phyloP scores from a whole-genome alignment of 2,329 filamentous ascomycete genomes.

The Fusarium transvaalense region DNA sequence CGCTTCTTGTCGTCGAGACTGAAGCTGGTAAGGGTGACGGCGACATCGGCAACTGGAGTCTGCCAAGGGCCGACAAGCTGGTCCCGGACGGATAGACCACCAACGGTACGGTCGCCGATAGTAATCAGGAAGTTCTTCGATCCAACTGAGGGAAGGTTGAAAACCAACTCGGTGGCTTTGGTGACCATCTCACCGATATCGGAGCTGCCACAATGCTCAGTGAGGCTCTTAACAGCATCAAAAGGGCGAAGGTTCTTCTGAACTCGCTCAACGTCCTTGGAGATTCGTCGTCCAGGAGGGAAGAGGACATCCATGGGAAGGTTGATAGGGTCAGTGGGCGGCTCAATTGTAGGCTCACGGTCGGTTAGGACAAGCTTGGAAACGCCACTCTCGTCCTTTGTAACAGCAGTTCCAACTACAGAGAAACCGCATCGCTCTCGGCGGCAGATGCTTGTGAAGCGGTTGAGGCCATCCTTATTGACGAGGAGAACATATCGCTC shows the following conservation, averaged over 20 bases:
- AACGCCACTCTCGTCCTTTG: conserved; percentile 71
- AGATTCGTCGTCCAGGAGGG: conserved; percentile 67
- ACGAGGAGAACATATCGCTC: conserved; percentile 95
- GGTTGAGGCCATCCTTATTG: conserved; percentile 82
- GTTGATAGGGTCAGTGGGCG: conserved; percentile 78
- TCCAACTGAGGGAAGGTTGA: conserved; percentile 89
- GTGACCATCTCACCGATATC: conserved; percentile 52
- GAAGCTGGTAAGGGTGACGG: conserved; percentile 88
- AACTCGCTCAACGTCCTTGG: conserved; percentile 47
- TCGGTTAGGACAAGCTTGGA: conserved; percentile 85
- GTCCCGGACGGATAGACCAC: conserved; percentile 87
- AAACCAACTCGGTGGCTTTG: conserved; percentile 82
- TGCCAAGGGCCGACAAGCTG: conserved; percentile 99
- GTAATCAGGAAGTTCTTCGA: conserved; percentile 98
- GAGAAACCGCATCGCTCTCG: conserved; percentile 94
- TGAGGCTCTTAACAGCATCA: conserved; percentile 74
- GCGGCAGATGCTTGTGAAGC: conserved; percentile 75
- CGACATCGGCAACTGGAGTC: conserved; percentile 91
- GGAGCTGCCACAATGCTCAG: conserved; percentile 69
- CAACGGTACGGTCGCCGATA: conserved; percentile 92
- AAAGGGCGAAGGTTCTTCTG: conserved; percentile 75
- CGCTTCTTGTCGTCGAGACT: conserved; percentile 73
- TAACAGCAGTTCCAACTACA: conserved; percentile 82
- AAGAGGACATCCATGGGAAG: conserved; percentile 90
- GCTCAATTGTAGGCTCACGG: conserved; percentile 78